Evolutionary conservation across 192 early-diverging fungal species (phyloP), one percentile per base, ranked within the genome.

Genomic region (Podila verticillata): DNA sequence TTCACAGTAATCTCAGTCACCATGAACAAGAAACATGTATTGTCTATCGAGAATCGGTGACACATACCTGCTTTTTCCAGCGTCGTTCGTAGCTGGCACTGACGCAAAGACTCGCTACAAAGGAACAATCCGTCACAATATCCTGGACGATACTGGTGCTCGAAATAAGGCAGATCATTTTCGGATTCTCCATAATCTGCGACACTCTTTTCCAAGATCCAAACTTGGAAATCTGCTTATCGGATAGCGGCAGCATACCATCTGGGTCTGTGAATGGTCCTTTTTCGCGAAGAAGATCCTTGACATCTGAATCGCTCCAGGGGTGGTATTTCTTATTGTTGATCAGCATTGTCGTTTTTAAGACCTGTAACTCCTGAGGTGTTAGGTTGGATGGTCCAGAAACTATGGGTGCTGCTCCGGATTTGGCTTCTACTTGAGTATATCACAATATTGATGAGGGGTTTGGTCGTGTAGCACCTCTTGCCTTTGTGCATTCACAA

Each of bases 71-170:
- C 62, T 93, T 93, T 24, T 87, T 73, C 68, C 91, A 93, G 57
- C 86, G 85, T 12, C 82, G 74, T 72, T 97, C 95, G 69, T 95
- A 95, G 34, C 90, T 91, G 3, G 94, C 91, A 35, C 92, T 86
- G 17, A 96, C 95, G 71, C 94, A 95, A 32, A 98, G 74, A 31
- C 95, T 96, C 6, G 96, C 95, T 7, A 98, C 96, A 83, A 98
- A 96, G 13, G 95, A 97, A 79, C 96, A 98, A 84, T 98, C 96
- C 4, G 94, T 96, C 2, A 98, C 96, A 19, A 95, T 90, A 74
- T 98, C 95, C 86, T 96, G 89, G 56, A 92, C 84, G 47, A 93
- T 92, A 63, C 86, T 90, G 2, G 78, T 80, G 73, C 91, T 89
- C 9, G 93, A 94, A 34, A 91, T 85, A 31, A 87, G 66, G 24